These are phyloP conservation scores for Solioccasus polychromus DNA, from an alignment of 768 basidiomycete genomes.

Conservation along the genomic window DNA sequence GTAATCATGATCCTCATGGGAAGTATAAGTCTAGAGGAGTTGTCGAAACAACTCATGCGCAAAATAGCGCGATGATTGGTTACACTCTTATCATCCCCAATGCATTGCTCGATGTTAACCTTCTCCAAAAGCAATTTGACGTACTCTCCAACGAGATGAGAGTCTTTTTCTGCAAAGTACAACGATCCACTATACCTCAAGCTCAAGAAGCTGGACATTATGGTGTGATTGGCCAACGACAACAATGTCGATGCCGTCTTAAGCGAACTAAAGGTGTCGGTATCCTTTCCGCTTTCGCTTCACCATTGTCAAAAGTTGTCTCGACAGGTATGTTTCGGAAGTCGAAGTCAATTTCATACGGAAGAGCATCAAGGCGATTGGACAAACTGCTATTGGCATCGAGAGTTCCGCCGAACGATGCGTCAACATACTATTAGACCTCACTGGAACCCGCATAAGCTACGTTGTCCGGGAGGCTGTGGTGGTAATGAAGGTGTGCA, in stretches of 20 bases:
- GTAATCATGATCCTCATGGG: conserved; percentile 98
- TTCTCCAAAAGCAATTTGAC: conserved; percentile 90
- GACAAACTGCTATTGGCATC: conserved; percentile 94
- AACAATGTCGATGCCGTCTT: conserved; percentile 92
- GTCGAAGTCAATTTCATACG: conserved; percentile 98
- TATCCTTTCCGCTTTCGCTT: conserved; percentile 8
- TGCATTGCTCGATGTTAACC: conserved; percentile 92
- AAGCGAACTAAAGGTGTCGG: conserved; percentile 94
- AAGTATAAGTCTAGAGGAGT: conserved; percentile 73
- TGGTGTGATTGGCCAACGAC: conserved; percentile 90
- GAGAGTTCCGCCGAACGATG: conserved; percentile 91
- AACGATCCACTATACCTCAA: conserved; percentile 99
- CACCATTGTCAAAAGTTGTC: conserved; percentile 1
- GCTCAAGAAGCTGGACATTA: conserved; percentile 96
- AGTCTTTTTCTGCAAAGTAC: conserved; percentile 99
- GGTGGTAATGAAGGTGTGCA: conserved; percentile 92
- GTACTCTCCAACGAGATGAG: conserved; percentile 95
- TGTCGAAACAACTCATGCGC: conserved; percentile 78
- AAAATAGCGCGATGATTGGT: conserved; percentile 99
- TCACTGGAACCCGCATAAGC: conserved; percentile 90
- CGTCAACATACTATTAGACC: conserved; percentile 88
- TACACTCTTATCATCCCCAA: conserved; percentile 92
- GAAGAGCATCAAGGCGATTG: conserved; percentile 91
- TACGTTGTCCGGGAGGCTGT: conserved; percentile 99
- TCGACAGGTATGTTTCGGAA: conserved; percentile 84